phyloP scores from a whole-genome alignment of 192 early-diverging fungal species.

The Spizellomyces punctatus region DNA sequence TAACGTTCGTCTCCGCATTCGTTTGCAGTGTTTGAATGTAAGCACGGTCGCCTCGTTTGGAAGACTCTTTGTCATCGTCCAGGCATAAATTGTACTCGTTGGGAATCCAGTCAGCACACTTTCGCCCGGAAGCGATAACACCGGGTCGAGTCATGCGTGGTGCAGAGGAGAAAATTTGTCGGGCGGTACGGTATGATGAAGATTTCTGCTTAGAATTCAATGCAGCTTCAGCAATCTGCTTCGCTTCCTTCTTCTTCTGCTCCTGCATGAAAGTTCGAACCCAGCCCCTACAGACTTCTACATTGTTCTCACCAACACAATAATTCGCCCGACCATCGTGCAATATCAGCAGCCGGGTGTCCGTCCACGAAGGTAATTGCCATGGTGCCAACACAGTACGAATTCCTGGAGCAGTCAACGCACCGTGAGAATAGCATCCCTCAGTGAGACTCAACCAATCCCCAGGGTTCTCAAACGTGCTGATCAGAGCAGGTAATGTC shows the following conservation, averaged over 20 bases:
- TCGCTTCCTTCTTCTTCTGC: not conserved
- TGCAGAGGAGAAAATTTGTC: constrained; percentile 14
- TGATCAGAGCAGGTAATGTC: constrained; percentile 12
- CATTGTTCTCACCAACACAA: constrained; percentile 34
- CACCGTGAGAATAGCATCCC: constrained; percentile 39
- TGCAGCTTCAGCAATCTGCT: constrained; percentile 4
- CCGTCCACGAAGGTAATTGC: constrained; percentile 28
- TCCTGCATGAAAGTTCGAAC: constrained; percentile 29
- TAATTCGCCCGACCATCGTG: constrained; percentile 31
- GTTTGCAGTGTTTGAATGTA: constrained; percentile 12
- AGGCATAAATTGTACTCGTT: constrained; percentile 27
- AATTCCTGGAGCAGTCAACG: constrained; percentile 20
- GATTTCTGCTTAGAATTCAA: not conserved
- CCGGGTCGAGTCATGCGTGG: not conserved
- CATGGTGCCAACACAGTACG: constrained; percentile 27
- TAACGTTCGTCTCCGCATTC: not conserved
- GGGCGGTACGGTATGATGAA: not conserved
- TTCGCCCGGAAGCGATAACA: not conserved
- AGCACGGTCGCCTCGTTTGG: not conserved
- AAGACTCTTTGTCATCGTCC: not conserved
- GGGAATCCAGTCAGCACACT: constrained; percentile 23
- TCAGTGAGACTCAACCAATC: constrained; percentile 28
- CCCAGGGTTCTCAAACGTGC: constrained; percentile 14
- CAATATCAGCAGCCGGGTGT: constrained; percentile 19
- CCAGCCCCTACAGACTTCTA: constrained; percentile 34